A percentile compares a stretch with the other conserved stretches of the same genome.
Conservation (phyloP, 768 basidiomycete species). For the Mycena maculata region DNA sequence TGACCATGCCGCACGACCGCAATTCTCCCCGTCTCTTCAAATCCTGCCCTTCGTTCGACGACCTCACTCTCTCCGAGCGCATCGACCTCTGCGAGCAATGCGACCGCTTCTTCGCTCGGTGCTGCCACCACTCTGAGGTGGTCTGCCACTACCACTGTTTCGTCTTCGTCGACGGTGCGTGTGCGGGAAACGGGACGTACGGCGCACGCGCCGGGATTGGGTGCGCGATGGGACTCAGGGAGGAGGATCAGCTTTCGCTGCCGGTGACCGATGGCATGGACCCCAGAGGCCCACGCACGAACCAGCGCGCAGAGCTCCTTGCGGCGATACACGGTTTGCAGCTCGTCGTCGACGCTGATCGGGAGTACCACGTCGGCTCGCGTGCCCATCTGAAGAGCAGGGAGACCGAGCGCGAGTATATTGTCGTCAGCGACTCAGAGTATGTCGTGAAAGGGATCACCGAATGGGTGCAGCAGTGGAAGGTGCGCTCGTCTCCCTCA, state of each 20-base stretch:
- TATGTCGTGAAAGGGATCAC: constrained; percentile 51
- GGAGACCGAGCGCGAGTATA: constrained; percentile 6
- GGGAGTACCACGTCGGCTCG: neutral
- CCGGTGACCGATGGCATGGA: constrained; percentile 41
- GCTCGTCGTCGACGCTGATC: constrained; percentile 20
- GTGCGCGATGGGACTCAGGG: constrained; percentile 37
- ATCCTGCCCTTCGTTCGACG: neutral
- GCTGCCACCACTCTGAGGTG: constrained; percentile 3
- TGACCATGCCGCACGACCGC: neutral
- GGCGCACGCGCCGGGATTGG: constrained; percentile 46
- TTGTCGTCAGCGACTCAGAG: constrained; percentile 48
- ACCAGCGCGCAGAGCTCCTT: constrained; percentile 49
- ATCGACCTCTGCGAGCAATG: constrained; percentile 1
- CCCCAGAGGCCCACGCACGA: constrained; percentile 37
- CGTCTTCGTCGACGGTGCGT: constrained; percentile 51
- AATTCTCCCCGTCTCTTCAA: neutral
- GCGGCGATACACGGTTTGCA: constrained; percentile 44
- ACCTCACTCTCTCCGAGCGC: neutral
- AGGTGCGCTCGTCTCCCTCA: constrained; percentile 31
- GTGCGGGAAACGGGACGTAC: constrained; percentile 41
- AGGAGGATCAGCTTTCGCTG: constrained; percentile 37
- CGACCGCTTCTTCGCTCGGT: constrained; percentile 7
- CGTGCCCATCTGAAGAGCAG: neutral
- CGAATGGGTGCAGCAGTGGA: constrained; percentile 49
- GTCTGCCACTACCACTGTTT: constrained; percentile 43